phyloP scores from a whole-genome alignment of 176 grass and related monocot species.

The Ananas comosus region DNA sequence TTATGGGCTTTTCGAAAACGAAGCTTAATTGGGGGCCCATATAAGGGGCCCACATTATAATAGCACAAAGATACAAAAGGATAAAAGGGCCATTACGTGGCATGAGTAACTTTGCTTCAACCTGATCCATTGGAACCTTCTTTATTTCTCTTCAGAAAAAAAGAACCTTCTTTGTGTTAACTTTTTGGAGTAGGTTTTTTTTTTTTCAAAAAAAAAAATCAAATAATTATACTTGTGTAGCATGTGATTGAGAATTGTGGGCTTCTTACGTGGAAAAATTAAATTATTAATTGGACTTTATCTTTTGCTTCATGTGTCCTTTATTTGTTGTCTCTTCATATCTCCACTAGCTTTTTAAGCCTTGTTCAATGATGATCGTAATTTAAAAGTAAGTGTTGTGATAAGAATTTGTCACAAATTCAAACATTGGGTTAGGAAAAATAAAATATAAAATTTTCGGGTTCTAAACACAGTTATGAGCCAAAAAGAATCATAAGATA shows the following conservation, averaged over 20 bases:
- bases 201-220: not conserved
- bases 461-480: too few species aligned
- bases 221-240: too few species aligned
- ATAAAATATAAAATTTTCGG: too few species aligned
- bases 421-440: not conserved
- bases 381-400: not conserved
- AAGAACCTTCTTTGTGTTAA: not conserved
- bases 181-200: not conserved
- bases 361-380: not conserved
- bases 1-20: not conserved
- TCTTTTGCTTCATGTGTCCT: not conserved
- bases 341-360: not conserved
- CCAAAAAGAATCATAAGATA: too few species aligned
- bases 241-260: not conserved
- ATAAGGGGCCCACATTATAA: not conserved
- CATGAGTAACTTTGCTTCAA: not conserved
- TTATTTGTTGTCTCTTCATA: not conserved
- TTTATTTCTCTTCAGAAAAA: not conserved
- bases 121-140: not conserved
- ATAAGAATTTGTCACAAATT: too few species aligned
- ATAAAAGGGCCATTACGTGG: not conserved
- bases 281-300: not conserved
- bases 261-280: not conserved
- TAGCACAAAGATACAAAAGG: not conserved
- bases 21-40: not conserved